phyloP scores from a whole-genome alignment of 441 rosid genomes.

The Hura crepitans region DNA sequence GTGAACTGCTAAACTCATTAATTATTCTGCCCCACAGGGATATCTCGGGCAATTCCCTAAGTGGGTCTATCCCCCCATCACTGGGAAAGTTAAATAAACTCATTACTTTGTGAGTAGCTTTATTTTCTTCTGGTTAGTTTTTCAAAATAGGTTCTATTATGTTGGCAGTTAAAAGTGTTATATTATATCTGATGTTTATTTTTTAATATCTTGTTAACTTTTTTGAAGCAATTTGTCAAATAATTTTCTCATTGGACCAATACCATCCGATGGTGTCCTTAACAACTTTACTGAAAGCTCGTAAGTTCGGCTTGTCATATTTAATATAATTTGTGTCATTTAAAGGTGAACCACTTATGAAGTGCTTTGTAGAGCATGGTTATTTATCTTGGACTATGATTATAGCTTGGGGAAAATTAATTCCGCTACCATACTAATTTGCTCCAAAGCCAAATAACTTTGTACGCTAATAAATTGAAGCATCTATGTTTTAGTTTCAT shows the following conservation, averaged over 20 bases:
- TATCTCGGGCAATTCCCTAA: conserved; percentile 72
- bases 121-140: conserved; percentile 23
- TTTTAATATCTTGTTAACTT: conserved; percentile 23
- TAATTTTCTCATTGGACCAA: conserved; percentile 79
- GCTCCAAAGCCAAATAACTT: conserved; percentile 11
- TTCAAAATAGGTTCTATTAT: conserved; percentile 1
- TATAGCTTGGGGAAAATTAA: conserved; percentile 52
- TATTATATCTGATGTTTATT: conserved; percentile 22
- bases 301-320: conserved; percentile 44
- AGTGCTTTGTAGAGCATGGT: background rate
- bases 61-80: conserved; percentile 71
- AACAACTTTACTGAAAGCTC: conserved; percentile 57
- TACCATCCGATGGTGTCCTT: conserved; percentile 80
- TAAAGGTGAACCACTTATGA: background rate
- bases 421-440: background rate
- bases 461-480: conserved; percentile 23
- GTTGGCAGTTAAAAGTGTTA: conserved; percentile 5
- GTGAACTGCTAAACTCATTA: background rate
- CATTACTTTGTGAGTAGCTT: conserved; percentile 56
- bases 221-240: conserved; percentile 77
- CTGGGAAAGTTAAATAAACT: conserved; percentile 68
- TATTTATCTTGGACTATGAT: background rate
- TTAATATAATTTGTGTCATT: conserved; percentile 14
- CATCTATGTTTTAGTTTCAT: conserved; percentile 47
- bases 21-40: conserved; percentile 43